Conservation (phyloP, 2,329 filamentous ascomycete species). For the Ophiostoma himal-ulmi region DNA sequence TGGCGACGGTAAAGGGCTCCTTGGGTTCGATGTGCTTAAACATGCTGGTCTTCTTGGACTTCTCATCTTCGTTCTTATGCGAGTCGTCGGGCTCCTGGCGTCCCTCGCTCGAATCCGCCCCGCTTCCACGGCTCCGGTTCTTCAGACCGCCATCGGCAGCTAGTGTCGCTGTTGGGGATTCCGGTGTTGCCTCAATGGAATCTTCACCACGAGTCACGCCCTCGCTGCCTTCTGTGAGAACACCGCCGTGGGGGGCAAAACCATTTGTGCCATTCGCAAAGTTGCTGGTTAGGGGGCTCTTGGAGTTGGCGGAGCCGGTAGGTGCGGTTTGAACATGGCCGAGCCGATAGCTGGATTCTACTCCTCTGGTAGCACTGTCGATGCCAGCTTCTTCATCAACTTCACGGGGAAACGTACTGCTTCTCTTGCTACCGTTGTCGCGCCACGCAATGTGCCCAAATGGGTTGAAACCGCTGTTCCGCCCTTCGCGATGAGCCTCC, state of each 20-base stretch:
- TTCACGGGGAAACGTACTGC: conserved; percentile 32
- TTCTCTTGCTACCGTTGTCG: conserved; percentile 23
- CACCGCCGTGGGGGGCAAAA: conserved; percentile 10
- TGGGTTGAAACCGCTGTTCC: conserved; percentile 40
- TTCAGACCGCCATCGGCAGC: conserved; percentile 23
- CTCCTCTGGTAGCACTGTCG: conserved; percentile 23
- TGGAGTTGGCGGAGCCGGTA: conserved; percentile 11
- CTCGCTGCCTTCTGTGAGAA: conserved; percentile 15
- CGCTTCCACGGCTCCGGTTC: conserved; percentile 30
- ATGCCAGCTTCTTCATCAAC: conserved; percentile 35
- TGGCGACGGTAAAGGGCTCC: conserved; percentile 52
- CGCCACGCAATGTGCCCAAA: conserved; percentile 40
- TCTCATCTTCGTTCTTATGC: conserved; percentile 36
- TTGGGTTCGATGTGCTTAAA: conserved; percentile 46
- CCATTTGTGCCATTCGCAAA: neutral
- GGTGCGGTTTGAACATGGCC: conserved; percentile 29
- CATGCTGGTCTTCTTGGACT: conserved; percentile 36
- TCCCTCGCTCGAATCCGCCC: conserved; percentile 6
- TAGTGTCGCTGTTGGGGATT: conserved; percentile 18
- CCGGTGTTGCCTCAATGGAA: conserved; percentile 14
- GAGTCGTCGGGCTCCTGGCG: conserved; percentile 23
- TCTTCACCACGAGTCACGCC: neutral
- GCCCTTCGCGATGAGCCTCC: conserved; percentile 40
- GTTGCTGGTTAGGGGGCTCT: conserved; percentile 13
- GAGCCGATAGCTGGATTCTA: conserved; percentile 29